Evolutionary conservation across 2,329 filamentous ascomycete species (phyloP), one percentile per base, ranked within the genome.

Genomic region (Aspergillus alliaceus): DNA sequence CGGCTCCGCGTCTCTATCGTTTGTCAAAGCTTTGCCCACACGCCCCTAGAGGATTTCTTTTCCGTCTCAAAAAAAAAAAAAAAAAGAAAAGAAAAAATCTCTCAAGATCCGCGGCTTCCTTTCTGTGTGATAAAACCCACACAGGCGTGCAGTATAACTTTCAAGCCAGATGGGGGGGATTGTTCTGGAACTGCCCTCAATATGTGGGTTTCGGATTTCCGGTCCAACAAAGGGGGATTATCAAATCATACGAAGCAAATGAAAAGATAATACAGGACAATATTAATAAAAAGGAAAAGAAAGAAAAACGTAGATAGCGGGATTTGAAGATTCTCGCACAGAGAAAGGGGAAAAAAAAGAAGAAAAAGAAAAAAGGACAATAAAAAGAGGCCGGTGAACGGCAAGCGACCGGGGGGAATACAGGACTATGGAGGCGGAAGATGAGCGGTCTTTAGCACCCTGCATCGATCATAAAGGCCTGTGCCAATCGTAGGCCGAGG

Each of bases 381-480:
- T 42, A 24, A 25, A 18, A 55, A 51, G 32, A 52, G 48, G 14
- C 59, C 53, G 54, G 58, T 54, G 48, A 51, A 40, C 34, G 57
- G 52, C 58, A 60, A 64, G 53, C 53, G 56, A 61, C 57, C 56
- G 56, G 56, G 59, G 52, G 35, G 57, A 18, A 52, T 53, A 59
- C 53, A 59, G 63, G 57, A 64, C 50, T 57, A 57, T 55, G 60
- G 49, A 57, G 46, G 56, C 52, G 57, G 32, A 29, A 27, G 31
- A 54, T 39, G 52, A 15, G 32, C 31, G 34, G 59, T 56, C 59
- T 58, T 49, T 59, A 66, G 37, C 64, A 68, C 59, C 63, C 65
- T 67, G 60, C 64, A 65, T 61, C 64, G 58, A 66, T 67, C 65
- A 64, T 50, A 59, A 50, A 40, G 48, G 31, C 25, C 40, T 54